Evolutionary conservation across 805 yeast genomes (phyloP), one percentile per base, ranked within the genome.

Genomic region (Candida namnaoensis): DNA sequence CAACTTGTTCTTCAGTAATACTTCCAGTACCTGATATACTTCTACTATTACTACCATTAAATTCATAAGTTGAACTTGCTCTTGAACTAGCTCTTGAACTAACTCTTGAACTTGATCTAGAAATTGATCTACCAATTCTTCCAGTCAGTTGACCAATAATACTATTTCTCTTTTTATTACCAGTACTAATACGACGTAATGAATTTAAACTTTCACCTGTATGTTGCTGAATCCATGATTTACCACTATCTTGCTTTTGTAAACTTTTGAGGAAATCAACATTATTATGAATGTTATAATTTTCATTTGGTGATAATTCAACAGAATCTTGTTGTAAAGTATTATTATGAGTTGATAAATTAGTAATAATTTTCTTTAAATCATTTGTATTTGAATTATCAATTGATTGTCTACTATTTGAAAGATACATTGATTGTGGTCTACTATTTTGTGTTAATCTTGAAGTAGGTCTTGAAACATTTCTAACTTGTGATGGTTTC

Each of bases 201-300:
- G 61, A 53, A 24, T 48, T 56, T 33, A 56, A 36, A 40, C 58
- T 52, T 5, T 60, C 63, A 43, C 64, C 63, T n/a, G 65, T 58
- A 34, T 56, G 56, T 26, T 57, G 61, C 24, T 38, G 41, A 19
- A 51, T 48, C 62, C 63, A 55, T 5, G 57, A 56, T 52, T 48
- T 52, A 14, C 62, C 63, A 35, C 58, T 56, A 43, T 65, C 64
- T 40, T 65, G 66, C 28, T 58, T 58, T 11, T 68, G 60, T 23
- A 68, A 44, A 25, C 49, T 56, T 39, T 59, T 63, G 32, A 68
- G 42, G 45, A 65, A 69, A 30, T 63, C 72, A 24, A 68, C 58
- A 33, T 62, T 66, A 41, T 62, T 64, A 44, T 60, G 58, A 38
- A 53, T 53, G 28, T 54, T 54, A 40, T 49, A 47, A 38, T 37